A percentile compares a stretch with the other conserved stretches of the same genome.
These are phyloP conservation scores for Xanthoconium purpureum DNA, from an alignment of 768 basidiomycete species.

Conservation along the genomic window DNA sequence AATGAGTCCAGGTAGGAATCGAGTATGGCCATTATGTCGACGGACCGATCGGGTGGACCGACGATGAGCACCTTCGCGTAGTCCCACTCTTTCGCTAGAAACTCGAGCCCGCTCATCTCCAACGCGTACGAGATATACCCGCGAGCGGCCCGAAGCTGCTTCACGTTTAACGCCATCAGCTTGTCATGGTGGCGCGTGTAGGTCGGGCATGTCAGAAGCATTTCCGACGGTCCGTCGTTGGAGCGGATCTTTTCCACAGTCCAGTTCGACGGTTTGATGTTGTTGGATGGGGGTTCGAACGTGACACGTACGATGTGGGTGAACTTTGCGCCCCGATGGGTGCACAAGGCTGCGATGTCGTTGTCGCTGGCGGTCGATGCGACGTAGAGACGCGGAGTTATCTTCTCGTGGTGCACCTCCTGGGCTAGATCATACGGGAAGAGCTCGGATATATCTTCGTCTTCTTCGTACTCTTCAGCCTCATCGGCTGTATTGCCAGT, in stretches of 20 bases:
- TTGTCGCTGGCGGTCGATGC: slow-evolving; percentile 2
- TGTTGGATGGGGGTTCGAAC: not conserved
- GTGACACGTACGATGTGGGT: slow-evolving; percentile 1
- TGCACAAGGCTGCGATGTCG: slow-evolving; percentile 3
- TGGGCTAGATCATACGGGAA: not conserved
- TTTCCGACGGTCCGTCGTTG: not conserved
- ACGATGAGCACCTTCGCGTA: not conserved
- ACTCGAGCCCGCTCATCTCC: not conserved
- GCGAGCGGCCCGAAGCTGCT: not conserved
- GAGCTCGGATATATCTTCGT: not conserved
- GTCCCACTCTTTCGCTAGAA: too few species aligned
- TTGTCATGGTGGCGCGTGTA: not conserved
- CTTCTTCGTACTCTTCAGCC: not conserved
- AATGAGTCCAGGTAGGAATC: not conserved
- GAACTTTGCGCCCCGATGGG: not conserved
- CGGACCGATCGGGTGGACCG: not conserved
- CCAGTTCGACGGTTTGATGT: slow-evolving; percentile 5
- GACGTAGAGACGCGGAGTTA: not conserved
- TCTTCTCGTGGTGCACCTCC: not conserved
- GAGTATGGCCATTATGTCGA: not conserved
- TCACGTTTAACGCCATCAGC: not conserved
- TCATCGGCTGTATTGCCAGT: not conserved
- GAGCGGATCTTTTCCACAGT: not conserved
- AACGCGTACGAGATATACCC: not conserved
- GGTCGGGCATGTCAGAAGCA: slow-evolving; percentile 1